Evolutionary conservation across 495 filamentous ascomycete genomes (phyloP), one percentile per base, ranked within the genome.

Genomic region (Cairneyella variabilis): DNA sequence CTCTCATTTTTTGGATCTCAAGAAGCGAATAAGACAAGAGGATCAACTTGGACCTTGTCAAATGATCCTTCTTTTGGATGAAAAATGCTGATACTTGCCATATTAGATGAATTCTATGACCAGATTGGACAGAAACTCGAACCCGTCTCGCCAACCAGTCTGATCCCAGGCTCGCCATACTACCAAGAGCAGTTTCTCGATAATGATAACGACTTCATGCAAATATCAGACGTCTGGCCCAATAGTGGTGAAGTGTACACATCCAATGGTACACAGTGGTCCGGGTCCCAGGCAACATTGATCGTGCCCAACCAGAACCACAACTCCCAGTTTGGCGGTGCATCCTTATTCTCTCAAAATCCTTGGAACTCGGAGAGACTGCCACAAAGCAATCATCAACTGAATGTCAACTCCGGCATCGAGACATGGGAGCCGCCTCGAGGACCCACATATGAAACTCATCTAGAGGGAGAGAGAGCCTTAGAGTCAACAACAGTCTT

Each of bases 381-480:
- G 14, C 28, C 6, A 32, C 6, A 6, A 7, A 14, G 28, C 28
- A 14, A 32, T 7, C 14, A 7, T 14, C 28, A 32, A 32, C 6
- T 6, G 14, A 14, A 32, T 14, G 28, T 32, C 6, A 6, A 32
- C 28, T 32, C 28, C 14, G 28, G 28, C 7, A 32, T 32, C 27
- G 48, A 53, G n/a, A 34, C 58, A 3, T 60, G 53, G 25, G 53
- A 57, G 27, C 43, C 45, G 23, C 17, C 18, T 10, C 36, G 28
- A 3, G 53, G 45, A 1, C 20, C 23, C 8, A 22, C 30, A 6
- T 60, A 56, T 34, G 25, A 34, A 6, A 49, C 46, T 4, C 48
- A 50, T 17, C n/a, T 45, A 27, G 25, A 36, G 11, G 36, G 49
- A n/a, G 23, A 60, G 23, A 27, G 46, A 21, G 30, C 49, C 26